Conservation (phyloP, 169 alveolate genomes). For the Plasmodium billcollinsi region DNA sequence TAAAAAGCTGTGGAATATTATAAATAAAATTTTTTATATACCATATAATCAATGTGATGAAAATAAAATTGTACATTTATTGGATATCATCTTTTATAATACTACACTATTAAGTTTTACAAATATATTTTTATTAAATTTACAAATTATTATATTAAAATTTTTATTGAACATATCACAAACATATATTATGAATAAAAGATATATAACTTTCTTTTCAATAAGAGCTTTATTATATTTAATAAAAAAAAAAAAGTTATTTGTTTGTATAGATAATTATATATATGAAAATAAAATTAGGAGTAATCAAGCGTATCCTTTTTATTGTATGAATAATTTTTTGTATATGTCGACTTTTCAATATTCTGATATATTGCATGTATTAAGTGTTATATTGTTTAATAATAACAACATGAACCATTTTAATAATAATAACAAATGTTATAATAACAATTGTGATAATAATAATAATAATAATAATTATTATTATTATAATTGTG, state of each 20-base stretch:
- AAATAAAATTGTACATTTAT: not conserved
- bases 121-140: slow-evolving; percentile 8
- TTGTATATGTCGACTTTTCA: slow-evolving; percentile 26
- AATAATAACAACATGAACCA: too few relatives aligned
- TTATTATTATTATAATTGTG: too few relatives aligned
- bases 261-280: not conserved
- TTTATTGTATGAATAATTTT: slow-evolving; percentile 15
- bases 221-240: slow-evolving; percentile 40
- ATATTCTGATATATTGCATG: slow-evolving; percentile 11
- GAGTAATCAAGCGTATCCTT: not conserved
- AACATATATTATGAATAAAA: slow-evolving; percentile 19
- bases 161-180: slow-evolving; percentile 21
- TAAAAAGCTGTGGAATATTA: slow-evolving; percentile 16
- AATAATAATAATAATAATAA: too few relatives aligned
- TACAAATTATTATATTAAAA: slow-evolving; percentile 41
- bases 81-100: slow-evolving; percentile 19
- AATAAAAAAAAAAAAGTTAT: slow-evolving; percentile 28
- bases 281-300: not conserved
- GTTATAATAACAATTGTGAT: too few relatives aligned
- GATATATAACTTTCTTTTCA: slow-evolving; percentile 23
- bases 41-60: not conserved
- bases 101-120: slow-evolving; percentile 35
- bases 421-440: too few relatives aligned
- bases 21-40: slow-evolving; percentile 8
- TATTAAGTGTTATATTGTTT: slow-evolving; percentile 4